Base-by-base conservation (phyloP, 345 rosid genomes). In the Eucalyptus pauciflora region DNA sequence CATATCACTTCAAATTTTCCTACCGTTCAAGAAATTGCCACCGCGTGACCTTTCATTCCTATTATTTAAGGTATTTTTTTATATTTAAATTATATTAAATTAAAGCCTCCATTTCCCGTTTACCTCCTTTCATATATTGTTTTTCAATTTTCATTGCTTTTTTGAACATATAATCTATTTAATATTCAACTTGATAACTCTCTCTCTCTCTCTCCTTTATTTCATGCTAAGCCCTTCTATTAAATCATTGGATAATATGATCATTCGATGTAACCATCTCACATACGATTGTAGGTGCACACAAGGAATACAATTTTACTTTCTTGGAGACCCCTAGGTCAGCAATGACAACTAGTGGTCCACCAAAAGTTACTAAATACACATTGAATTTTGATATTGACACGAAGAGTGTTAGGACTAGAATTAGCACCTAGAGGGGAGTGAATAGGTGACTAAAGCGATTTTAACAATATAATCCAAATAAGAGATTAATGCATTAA, bases 241-340 rank as follows among this genome's bases (percentile, higher is more conserved):
- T 60, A 11, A 11, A 60, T 25, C 67, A 60, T 60, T 60, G 13
- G n/a, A 60, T 60, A 25, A 60, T 10, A 60, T 5, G 67, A 5
- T 60, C 64, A 27, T 5, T 60, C 31, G 7, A 60, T 5, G 14
- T 25, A 27, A 25, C 15, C 31, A 25, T 29, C 71, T 29, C 71
- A 13, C 71, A 2, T 60, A 4, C 9, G 0, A 13, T 29, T 64
- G 0, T 13, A 64, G 0, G 37, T 29, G 71, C 37, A 6, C 33
- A 13, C 37, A 60, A 60, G 16, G 16, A 60, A 12, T 60, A 27
- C 31, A 11, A 7, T 29, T 62, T 64, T 29, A 64, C 71, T 64
- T 64, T 13, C 71, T 49, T 54, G 10, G 17, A 15, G 52, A n/a
- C 31, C 27, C 87, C 43, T 86, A 86, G 2, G 87, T 86, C 45